Conservation (phyloP, 805 yeast genomes). For the Candida montana region DNA sequence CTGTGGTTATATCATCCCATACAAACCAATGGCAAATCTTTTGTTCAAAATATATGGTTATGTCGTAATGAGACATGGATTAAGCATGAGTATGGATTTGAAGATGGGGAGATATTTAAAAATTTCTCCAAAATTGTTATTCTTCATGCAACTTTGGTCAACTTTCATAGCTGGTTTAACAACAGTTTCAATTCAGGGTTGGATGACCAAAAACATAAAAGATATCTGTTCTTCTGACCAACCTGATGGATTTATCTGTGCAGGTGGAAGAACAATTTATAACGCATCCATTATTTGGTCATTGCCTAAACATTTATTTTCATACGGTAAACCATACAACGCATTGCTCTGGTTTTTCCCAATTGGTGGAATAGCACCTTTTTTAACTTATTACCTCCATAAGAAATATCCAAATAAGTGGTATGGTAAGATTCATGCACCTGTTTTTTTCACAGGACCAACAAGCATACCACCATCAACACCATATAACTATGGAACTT, state of each 20-base stretch:
- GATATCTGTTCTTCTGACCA: constrained; percentile 37
- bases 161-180: constrained; percentile 36
- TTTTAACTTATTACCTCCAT: constrained; percentile 29
- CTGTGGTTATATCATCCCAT: constrained; percentile 57
- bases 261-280: constrained; percentile 38
- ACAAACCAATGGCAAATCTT: constrained; percentile 49
- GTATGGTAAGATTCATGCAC: constrained; percentile 44
- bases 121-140: constrained; percentile 51
- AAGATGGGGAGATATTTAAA: constrained; percentile 55
- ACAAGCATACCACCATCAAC: constrained; percentile 72
- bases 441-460: constrained; percentile 57
- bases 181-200: constrained; percentile 34
- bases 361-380: constrained; percentile 40
- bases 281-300: constrained; percentile 52
- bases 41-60: constrained; percentile 50
- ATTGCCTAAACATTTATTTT: constrained; percentile 43
- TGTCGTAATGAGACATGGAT: constrained; percentile 50
- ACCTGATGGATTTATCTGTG: constrained; percentile 39
- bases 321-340: constrained; percentile 45
- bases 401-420: constrained; percentile 27
- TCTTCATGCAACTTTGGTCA: constrained; percentile 38
- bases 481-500: constrained; percentile 59
- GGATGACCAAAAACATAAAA: constrained; percentile 34
- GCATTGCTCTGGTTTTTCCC: constrained; percentile 52
- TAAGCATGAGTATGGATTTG: constrained; percentile 44